Base-by-base conservation (phyloP, 805 yeast genomes). In the Peterozyma xylosa region DNA sequence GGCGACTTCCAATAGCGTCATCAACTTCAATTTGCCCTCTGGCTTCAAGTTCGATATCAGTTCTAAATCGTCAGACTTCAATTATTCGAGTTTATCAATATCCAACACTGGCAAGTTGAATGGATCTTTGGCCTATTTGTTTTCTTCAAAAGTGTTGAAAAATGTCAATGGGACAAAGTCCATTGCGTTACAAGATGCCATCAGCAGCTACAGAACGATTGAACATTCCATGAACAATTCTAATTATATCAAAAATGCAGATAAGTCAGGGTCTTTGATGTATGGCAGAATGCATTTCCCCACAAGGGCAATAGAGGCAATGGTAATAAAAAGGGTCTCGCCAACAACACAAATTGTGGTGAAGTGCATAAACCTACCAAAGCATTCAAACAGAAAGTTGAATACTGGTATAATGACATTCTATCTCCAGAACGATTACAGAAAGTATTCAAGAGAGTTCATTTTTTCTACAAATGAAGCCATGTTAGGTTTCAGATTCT, bases 201-300 rank as follows among this genome's bases (percentile, higher is more conserved):
- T 85, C 5, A 73, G 84, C 18, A 87, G 95, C 0, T 87, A 84
- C 55, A 66, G 76, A 42, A 66, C 73, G 37, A 67, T 83, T 30
- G 76, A 74, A 45, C 82, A 82, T 5, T 45, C 51, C 10, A n/a
- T 30, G 11, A 33, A 32, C 13, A 9, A 29, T n/a, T 29, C 16
- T 27, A 21, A 27, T 30, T 33, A 32, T 21, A 9, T 13, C 4
- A 32, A 17, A 16, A 13, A 35, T 13, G 35, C 46, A 37, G 32
- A 42, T 17, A 30, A 47, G 9, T 47, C 51, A 41, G 63, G 71
- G 33, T 66, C 80, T 0, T 65, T 91, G 13, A 62, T 84, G 32
- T 91, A 87, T 59, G 98, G 98, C 1, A 70, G 91, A 50, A 76
- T 93, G 80, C 86, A 82, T 55, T 80, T 91, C 48, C 98, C 99